A percentile compares a stretch with the other conserved stretches of the same genome.
phyloP scores from a whole-genome alignment of 2,329 filamentous ascomycete genomes.

The Penicillium sp. region DNA sequence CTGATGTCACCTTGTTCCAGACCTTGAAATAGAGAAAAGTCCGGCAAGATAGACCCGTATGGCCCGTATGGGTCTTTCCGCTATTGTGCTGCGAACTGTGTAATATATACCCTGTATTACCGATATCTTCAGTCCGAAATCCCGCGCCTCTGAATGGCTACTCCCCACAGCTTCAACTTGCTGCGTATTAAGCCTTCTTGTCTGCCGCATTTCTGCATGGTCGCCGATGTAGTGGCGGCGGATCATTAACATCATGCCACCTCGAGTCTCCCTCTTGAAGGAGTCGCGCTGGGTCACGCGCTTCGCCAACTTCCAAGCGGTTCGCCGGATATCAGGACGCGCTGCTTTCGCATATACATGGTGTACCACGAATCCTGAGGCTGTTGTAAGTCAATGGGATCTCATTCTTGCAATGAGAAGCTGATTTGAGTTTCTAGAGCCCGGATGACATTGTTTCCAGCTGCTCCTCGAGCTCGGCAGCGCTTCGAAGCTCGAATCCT shows the following conservation, averaged over 20 bases:
- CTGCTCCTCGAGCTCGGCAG: constrained; percentile 16
- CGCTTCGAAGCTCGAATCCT: constrained; percentile 1
- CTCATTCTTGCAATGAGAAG: background rate
- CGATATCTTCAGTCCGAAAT: background rate
- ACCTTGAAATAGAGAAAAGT: no score
- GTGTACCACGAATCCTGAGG: constrained; percentile 29
- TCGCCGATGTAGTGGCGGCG: no score
- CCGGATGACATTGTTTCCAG: constrained; percentile 29
- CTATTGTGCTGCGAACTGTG: no score
- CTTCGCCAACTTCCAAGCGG: background rate
- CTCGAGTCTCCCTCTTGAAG: no score
- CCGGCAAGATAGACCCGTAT: no score
- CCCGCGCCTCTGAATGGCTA: constrained; percentile 1
- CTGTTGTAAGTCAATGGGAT: constrained; percentile 22
- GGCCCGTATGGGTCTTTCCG: no score
- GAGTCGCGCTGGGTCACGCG: background rate
- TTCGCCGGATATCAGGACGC: background rate
- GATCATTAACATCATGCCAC: no score
- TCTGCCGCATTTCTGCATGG: no score
- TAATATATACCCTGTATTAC: constrained; percentile 4
- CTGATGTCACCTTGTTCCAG: constrained; percentile 24
- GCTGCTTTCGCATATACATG: constrained; percentile 28
- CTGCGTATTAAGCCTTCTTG: no score
- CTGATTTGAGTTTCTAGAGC: constrained; percentile 18
- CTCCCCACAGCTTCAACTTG: background rate